Conservation (phyloP, 148 eudicot genomes). For the Dysphania ambrosioides region DNA sequence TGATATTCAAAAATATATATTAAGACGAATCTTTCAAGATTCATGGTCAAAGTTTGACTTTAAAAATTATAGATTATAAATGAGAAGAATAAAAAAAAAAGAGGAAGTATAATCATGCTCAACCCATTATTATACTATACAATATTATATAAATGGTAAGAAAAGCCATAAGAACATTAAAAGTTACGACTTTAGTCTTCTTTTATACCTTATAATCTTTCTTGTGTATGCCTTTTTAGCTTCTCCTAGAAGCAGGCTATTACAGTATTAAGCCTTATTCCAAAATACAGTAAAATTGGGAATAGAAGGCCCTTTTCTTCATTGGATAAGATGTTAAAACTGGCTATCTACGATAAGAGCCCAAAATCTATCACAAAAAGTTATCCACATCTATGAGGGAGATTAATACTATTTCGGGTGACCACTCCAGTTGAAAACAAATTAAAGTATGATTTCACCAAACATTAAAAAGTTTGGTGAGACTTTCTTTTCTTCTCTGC, state of each 20-base stretch:
- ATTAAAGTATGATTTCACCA: background rate
- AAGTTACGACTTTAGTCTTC: background rate
- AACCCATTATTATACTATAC: too few species aligned
- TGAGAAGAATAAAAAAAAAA: too few species aligned
- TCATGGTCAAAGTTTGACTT: too few species aligned
- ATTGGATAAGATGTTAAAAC: background rate
- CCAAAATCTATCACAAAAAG: background rate
- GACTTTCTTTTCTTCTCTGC: background rate
- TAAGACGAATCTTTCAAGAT: too few species aligned
- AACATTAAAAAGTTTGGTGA: constrained; percentile 17
- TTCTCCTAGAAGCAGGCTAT: constrained; percentile 16
- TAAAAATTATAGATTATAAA: too few species aligned
- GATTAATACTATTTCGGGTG: too few species aligned
- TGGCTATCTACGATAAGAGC: too few species aligned
- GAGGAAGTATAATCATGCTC: too few species aligned
- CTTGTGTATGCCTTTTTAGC: background rate
- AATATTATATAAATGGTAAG: background rate
- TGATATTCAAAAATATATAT: too few species aligned
- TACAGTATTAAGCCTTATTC: background rate
- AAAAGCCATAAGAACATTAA: background rate
- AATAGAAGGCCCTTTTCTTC: background rate
- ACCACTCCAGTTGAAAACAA: too few species aligned
- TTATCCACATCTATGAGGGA: too few species aligned
- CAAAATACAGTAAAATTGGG: background rate
- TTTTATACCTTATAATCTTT: background rate